phyloP scores from a whole-genome alignment of 352 stramenopile genomes.

The Poterioochromonas sp. region DNA sequence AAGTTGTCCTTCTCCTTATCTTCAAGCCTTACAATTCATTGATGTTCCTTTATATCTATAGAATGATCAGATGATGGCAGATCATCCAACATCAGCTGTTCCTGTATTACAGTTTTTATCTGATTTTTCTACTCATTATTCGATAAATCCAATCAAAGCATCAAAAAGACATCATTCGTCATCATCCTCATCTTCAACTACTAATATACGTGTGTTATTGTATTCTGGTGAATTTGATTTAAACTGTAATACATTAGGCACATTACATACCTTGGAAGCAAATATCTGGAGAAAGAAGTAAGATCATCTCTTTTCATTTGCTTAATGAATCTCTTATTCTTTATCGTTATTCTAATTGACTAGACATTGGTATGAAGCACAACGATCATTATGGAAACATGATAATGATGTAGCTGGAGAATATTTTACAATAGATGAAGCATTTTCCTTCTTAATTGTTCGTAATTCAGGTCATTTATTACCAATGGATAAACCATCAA shows the following conservation, averaged over 20 bases:
- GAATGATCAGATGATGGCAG: background rate
- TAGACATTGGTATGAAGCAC: background rate
- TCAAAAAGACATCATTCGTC: background rate
- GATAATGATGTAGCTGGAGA: conserved; percentile 9
- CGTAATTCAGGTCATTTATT: conserved; percentile 28
- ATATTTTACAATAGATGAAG: conserved; percentile 1
- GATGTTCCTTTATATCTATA: background rate
- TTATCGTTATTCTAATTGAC: background rate
- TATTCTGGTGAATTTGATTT: conserved; percentile 20
- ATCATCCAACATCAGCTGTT: conserved; percentile 17
- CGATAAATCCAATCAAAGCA: background rate
- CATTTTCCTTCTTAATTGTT: conserved; percentile 23
- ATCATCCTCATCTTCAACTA: background rate
- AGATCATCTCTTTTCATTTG: background rate
- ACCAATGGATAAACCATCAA: background rate
- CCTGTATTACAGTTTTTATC: background rate
- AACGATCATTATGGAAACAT: background rate
- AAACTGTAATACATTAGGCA: conserved; percentile 26
- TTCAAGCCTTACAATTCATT: background rate
- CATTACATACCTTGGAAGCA: conserved; percentile 19
- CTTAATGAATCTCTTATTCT: background rate
- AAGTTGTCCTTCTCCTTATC: background rate
- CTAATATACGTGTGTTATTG: background rate
- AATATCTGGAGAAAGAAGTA: background rate
- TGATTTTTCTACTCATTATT: background rate